A percentile compares a stretch with the other conserved stretches of the same genome.
phyloP scores from a whole-genome alignment of 2,329 filamentous ascomycete genomes.

The Aspergillus sp. region DNA sequence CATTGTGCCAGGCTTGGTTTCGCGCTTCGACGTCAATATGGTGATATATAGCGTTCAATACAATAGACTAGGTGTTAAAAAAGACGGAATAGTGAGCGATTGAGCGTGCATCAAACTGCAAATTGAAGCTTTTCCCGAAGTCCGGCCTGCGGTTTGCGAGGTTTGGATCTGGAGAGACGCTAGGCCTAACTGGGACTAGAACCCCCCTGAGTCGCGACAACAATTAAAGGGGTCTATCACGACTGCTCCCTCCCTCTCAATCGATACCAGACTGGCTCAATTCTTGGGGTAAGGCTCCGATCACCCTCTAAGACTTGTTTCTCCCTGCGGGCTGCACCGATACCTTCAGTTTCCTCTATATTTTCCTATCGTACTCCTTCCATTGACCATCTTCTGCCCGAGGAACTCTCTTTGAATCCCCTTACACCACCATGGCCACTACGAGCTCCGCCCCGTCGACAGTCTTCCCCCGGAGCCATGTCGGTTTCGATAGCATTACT shows the following conservation, averaged over 20 bases:
- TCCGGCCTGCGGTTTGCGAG: slow-evolving; percentile 16
- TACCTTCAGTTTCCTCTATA: slow-evolving; percentile 15
- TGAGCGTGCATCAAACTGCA: slow-evolving; percentile 3
- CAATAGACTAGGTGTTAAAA: not conserved
- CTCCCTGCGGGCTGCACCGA: slow-evolving; percentile 7
- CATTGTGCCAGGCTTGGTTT: slow-evolving; percentile 21
- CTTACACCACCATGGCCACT: slow-evolving; percentile 62
- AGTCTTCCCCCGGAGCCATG: slow-evolving; percentile 91
- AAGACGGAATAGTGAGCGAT: not conserved
- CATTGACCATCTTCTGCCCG: slow-evolving; percentile 22
- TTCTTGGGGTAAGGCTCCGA: slow-evolving; percentile 14
- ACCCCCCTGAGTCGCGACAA: slow-evolving; percentile 39
- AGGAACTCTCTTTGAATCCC: slow-evolving; percentile 2
- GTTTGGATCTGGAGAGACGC: slow-evolving; percentile 27
- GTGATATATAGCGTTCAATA: not conserved
- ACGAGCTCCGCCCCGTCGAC: slow-evolving; percentile 53
- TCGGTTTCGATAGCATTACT: slow-evolving; percentile 99
- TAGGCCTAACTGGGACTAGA: slow-evolving; percentile 34
- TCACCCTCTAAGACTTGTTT: slow-evolving; percentile 12
- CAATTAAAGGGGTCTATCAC: slow-evolving; percentile 26
- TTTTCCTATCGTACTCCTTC: slow-evolving; percentile 21
- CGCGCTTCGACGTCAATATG: slow-evolving; percentile 1
- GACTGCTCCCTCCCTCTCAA: slow-evolving; percentile 17
- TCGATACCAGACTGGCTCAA: slow-evolving; percentile 13
- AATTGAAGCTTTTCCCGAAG: slow-evolving; percentile 23